phyloP scores from a whole-genome alignment of 2,329 filamentous ascomycete genomes.

The Pseudogymnoascus sp. region DNA sequence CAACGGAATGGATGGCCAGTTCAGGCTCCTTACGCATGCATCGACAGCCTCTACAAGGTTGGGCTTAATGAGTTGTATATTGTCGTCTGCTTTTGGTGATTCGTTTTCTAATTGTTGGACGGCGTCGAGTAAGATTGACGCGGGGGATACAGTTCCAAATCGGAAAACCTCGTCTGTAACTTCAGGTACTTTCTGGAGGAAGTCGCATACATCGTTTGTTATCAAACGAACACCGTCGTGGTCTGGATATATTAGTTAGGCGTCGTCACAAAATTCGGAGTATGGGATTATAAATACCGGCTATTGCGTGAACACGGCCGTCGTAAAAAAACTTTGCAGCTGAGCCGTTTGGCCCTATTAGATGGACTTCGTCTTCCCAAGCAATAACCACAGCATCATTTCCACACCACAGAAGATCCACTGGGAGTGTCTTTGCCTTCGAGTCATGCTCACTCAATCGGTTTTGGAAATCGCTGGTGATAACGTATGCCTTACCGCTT shows the following conservation, averaged over 20 bases:
- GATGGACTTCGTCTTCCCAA: conserved; percentile 95
- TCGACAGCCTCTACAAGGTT: conserved; percentile 90
- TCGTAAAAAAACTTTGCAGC: conserved; percentile 81
- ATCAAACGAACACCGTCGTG: conserved; percentile 82
- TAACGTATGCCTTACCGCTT: conserved; percentile 81
- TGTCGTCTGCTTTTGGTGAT: conserved; percentile 94
- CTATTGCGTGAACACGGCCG: conserved; percentile 78
- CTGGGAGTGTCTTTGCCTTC: conserved; percentile 73
- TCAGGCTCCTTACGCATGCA: conserved; percentile 51
- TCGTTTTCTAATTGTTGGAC: conserved; percentile 85
- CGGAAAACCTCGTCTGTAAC: conserved; percentile 85
- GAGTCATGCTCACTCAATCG: conserved; percentile 89
- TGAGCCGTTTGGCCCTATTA: conserved; percentile 78
- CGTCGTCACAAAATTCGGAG: neutral
- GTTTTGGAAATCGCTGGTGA: conserved; percentile 91
- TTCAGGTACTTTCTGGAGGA: conserved; percentile 85
- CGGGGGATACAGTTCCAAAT: conserved; percentile 77
- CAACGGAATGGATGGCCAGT: neutral
- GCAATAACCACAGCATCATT: conserved; percentile 88
- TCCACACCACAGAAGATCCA: conserved; percentile 91
- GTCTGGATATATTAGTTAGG: conserved; percentile 37
- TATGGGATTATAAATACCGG: conserved; percentile 48
- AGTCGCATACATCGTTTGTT: conserved; percentile 93
- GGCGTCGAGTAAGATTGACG: conserved; percentile 88
- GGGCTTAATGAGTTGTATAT: conserved; percentile 86